Conservation (phyloP, 2,329 filamentous ascomycete species). For the Botrytis elliptica region DNA sequence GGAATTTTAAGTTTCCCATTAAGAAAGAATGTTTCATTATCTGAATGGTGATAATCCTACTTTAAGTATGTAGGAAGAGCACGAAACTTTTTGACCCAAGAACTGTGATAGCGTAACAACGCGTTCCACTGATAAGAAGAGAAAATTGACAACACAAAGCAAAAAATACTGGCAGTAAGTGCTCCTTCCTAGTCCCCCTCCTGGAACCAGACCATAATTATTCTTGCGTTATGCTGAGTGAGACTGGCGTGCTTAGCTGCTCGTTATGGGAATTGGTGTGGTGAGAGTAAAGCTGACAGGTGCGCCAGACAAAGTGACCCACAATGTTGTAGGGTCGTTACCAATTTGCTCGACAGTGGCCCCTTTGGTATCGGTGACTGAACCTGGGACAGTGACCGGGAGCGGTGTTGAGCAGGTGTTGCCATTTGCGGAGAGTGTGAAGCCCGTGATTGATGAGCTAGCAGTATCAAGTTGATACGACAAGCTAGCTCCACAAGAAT, state of each 20-base stretch:
- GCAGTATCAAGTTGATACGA: slow-evolving; percentile 24
- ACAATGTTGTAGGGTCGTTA: slow-evolving; percentile 51
- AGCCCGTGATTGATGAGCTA: slow-evolving; percentile 28
- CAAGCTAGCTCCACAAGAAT: slow-evolving; percentile 30
- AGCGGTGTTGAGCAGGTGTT: slow-evolving; percentile 30
- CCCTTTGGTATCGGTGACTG: slow-evolving; percentile 28
- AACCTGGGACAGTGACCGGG: slow-evolving; percentile 41
- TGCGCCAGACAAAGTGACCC: slow-evolving; percentile 47
- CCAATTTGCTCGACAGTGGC: slow-evolving; percentile 48
- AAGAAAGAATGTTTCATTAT: background rate
- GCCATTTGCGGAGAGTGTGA: slow-evolving; percentile 44
- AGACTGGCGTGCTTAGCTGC: slow-evolving; percentile 2
- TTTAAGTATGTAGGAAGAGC: slow-evolving; percentile 8
- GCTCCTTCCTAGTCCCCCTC: background rate
- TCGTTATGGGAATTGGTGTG: slow-evolving; percentile 20
- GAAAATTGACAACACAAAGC: background rate
- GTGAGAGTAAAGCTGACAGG: slow-evolving; percentile 45
- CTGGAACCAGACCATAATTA: background rate
- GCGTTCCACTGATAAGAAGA: slow-evolving; percentile 17
- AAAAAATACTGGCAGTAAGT: background rate
- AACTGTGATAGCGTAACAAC: background rate
- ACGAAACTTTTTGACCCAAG: background rate
- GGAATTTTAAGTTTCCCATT: background rate
- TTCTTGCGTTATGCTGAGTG: background rate
- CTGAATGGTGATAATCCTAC: slow-evolving; percentile 3